These are phyloP conservation scores for Hypoxylon sp. DNA, from an alignment of 2,329 filamentous ascomycete genomes.

Conservation along the genomic window DNA sequence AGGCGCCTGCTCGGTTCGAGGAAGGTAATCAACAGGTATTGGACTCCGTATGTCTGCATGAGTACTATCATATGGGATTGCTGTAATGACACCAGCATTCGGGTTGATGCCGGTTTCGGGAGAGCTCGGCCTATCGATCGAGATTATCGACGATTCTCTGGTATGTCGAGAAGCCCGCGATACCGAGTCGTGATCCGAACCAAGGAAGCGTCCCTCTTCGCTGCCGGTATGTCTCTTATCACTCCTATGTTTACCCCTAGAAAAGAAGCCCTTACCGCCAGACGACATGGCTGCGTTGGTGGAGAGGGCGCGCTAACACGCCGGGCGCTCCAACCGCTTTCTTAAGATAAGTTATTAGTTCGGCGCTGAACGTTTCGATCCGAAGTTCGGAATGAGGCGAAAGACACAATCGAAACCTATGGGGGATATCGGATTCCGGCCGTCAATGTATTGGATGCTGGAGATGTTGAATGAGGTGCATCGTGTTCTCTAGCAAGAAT, in stretches of 20 bases:
- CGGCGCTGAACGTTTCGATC: slow-evolving; percentile 34
- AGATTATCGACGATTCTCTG: slow-evolving; percentile 78
- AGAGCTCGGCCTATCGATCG: slow-evolving; percentile 75
- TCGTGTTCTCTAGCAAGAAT: slow-evolving; percentile 53
- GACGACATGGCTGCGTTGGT: slow-evolving; percentile 67
- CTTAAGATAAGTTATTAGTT: slow-evolving; percentile 37
- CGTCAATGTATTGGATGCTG: slow-evolving; percentile 58
- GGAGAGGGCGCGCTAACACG: slow-evolving; percentile 46
- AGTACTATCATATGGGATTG: slow-evolving; percentile 86
- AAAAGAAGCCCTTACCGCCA: slow-evolving; percentile 82
- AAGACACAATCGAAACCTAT: slow-evolving; percentile 33
- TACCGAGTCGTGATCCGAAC: slow-evolving; percentile 71
- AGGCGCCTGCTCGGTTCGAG: slow-evolving; percentile 73
- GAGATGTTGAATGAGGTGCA: slow-evolving; percentile 57
- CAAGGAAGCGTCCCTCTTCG: slow-evolving; percentile 68
- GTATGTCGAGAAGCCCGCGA: slow-evolving; percentile 82
- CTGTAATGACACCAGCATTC: slow-evolving; percentile 85
- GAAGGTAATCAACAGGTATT: slow-evolving; percentile 78
- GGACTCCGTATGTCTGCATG: slow-evolving; percentile 75
- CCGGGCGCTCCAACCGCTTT: slow-evolving; percentile 44
- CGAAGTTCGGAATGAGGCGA: slow-evolving; percentile 22
- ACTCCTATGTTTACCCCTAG: slow-evolving; percentile 84
- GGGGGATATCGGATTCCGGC: slow-evolving; percentile 47
- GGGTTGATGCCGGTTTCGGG: slow-evolving; percentile 76
- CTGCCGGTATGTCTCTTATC: slow-evolving; percentile 72